Base-by-base conservation (phyloP, 2,329 filamentous ascomycete genomes). In the Cephalotrichum gorgonifer region DNA sequence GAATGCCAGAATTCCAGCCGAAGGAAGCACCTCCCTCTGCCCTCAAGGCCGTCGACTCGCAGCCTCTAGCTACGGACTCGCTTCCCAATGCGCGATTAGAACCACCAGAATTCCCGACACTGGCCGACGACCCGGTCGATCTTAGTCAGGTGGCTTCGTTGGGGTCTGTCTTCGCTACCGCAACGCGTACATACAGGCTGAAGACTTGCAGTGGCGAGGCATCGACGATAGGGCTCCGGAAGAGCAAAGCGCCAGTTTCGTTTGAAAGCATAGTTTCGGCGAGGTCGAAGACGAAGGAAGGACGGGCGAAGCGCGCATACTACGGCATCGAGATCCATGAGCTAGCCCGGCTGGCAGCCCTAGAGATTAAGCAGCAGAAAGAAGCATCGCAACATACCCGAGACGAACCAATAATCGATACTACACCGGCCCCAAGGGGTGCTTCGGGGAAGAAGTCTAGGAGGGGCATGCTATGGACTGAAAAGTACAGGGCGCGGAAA, bases 291-390 rank as follows among this genome's bases (percentile, higher is more conserved):
- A 81, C 76, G 1, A 81, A 79, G 53, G 77, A 83, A 50, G 83
- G 85, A 2, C 74, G 81, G 51, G 86, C 86, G 2, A 79, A 79
- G 58, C 79, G 79, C 56, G 84, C 83, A 57, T 97, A 90, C 66
- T 98, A 95, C 62, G 93, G 93, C 9, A 85, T 98, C 54, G 85
- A 95, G 43, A 93, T 98, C 30, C 89, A 96, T 63, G 74, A 81
- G 49, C 70, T 98, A 35, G 76, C 97, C 50, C 83, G 86, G 50
- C 76, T 84, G 15, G 85, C 85, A 3, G 70, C 78, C 48, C 75
- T 76, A 20, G 80, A 88, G 53, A 66, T 76, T 9, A 67, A 71
- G 27, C 48, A 52, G 4, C 47, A 47, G 30, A 50, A 44, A 43
- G 50, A 48, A 14, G 14, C 50, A 26, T 12, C 35, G n/a, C 44